phyloP scores from a whole-genome alignment of 1,284 basidiomycete genomes.

The Apiotrichum laibachii region DNA sequence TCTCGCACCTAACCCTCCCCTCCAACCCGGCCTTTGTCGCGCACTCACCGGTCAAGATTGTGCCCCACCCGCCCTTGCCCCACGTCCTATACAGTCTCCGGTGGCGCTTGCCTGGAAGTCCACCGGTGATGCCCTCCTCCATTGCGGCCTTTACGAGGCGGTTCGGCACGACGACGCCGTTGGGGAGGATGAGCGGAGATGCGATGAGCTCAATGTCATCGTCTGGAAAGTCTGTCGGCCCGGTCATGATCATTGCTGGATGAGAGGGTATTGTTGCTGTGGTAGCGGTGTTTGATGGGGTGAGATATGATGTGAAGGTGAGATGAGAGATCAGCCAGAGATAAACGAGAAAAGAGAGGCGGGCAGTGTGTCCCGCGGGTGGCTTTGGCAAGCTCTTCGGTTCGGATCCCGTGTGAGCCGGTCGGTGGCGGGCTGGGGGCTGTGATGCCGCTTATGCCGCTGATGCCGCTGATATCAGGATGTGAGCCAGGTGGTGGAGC shows the following conservation, averaged over 20 bases:
- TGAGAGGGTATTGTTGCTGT: background rate
- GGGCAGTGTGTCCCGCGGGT: no score
- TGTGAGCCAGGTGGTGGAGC: no score
- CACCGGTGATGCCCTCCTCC: constrained; percentile 79
- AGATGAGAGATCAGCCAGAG: no score
- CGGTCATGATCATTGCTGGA: background rate
- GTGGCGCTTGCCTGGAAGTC: constrained; percentile 66
- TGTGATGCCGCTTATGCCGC: no score
- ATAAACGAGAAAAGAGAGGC: no score
- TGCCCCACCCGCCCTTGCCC: constrained; percentile 77
- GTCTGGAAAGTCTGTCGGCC: constrained; percentile 8
- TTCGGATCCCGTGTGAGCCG: no score
- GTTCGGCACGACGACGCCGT: constrained; percentile 54
- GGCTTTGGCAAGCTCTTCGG: no score
- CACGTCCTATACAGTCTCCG: constrained; percentile 70
- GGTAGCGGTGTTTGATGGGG: background rate
- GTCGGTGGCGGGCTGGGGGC: no score
- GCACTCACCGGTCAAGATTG: constrained; percentile 69
- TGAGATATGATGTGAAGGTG: no score
- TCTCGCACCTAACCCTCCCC: no score
- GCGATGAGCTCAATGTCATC: constrained; percentile 46
- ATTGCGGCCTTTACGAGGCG: constrained; percentile 65
- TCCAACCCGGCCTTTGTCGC: no score
- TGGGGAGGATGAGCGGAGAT: constrained; percentile 59
- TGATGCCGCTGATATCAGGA: no score